Conservation (phyloP, 306 rosid genomes). For the Pyrus pyrifolia region DNA sequence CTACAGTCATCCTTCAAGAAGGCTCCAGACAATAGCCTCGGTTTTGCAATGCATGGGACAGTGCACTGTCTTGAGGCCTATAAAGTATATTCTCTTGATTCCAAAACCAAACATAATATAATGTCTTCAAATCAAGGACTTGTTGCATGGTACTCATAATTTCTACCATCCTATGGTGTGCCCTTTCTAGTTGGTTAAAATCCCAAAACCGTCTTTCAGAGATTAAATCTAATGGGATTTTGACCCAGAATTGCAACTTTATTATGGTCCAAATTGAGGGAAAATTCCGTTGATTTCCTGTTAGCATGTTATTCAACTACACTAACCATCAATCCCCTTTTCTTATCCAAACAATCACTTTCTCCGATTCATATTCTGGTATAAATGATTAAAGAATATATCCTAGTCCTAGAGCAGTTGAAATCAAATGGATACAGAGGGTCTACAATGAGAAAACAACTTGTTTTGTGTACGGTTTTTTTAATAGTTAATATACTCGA, state of each 20-base stretch:
- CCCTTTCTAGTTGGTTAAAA: slow-evolving; percentile 1
- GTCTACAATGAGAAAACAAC: not conserved
- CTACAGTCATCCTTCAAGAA: too few relatives aligned
- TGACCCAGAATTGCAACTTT: not conserved
- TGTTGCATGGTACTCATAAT: too few relatives aligned
- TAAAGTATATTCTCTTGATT: too few relatives aligned
- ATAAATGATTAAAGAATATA: not conserved
- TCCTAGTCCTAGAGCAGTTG: not conserved
- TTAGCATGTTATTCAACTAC: not conserved
- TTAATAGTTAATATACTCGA: not conserved
- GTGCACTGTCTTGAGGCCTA: too few relatives aligned
- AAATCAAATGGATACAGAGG: not conserved
- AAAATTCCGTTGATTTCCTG: not conserved
- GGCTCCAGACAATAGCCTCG: too few relatives aligned
- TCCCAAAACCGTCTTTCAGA: not conserved
- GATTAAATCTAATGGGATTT: not conserved
- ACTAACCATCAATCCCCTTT: not conserved
- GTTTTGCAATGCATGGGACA: too few relatives aligned
- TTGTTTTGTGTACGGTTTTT: not conserved
- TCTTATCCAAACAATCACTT: not conserved
- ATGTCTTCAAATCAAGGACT: too few relatives aligned
- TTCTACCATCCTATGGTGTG: too few relatives aligned
- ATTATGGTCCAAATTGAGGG: not conserved
- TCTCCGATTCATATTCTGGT: not conserved
- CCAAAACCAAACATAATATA: too few relatives aligned